These are phyloP conservation scores for Immersiella caudata DNA, from an alignment of 495 filamentous ascomycete genomes.

Conservation along the genomic window DNA sequence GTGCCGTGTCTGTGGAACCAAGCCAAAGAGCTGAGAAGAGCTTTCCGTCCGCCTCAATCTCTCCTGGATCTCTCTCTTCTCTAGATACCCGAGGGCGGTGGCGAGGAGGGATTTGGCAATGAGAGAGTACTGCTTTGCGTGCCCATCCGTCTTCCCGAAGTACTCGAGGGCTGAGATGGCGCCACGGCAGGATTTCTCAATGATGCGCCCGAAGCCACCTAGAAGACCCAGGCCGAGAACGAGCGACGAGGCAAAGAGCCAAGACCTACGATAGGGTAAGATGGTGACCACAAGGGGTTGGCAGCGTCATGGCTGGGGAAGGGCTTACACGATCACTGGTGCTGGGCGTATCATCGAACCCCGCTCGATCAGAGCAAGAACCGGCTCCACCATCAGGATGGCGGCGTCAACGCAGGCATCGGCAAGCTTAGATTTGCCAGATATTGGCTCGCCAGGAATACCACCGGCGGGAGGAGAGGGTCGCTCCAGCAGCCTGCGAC, in stretches of 20 bases:
- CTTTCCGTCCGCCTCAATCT: constrained; percentile 43
- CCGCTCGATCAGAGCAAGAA: constrained; percentile 39
- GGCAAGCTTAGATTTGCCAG: constrained; percentile 44
- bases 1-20: constrained; percentile 32
- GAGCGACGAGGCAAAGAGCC: constrained; percentile 52
- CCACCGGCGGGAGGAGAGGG: background rate
- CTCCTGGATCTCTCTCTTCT: constrained; percentile 44
- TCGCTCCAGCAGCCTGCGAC: constrained; percentile 40
- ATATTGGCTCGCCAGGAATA: constrained; percentile 12
- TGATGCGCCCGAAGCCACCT: constrained; percentile 47
- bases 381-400: constrained; percentile 46
- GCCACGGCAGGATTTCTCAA: constrained; percentile 46
- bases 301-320: background rate
- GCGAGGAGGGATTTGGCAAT: constrained; percentile 48
- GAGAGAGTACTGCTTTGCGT: constrained; percentile 50
- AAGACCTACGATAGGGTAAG: constrained; percentile 36
- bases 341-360: constrained; percentile 40
- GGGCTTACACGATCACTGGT: constrained; percentile 47
- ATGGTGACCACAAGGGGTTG: background rate
- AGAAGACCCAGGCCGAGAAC: constrained; percentile 50
- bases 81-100: constrained; percentile 43
- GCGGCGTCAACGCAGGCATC: constrained; percentile 54
- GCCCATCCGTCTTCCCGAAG: constrained; percentile 44
- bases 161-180: constrained; percentile 48
- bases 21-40: constrained; percentile 48